Evolutionary conservation across 495 filamentous ascomycete genomes (phyloP).

Genomic region (Wilcoxina mikolae): DNA sequence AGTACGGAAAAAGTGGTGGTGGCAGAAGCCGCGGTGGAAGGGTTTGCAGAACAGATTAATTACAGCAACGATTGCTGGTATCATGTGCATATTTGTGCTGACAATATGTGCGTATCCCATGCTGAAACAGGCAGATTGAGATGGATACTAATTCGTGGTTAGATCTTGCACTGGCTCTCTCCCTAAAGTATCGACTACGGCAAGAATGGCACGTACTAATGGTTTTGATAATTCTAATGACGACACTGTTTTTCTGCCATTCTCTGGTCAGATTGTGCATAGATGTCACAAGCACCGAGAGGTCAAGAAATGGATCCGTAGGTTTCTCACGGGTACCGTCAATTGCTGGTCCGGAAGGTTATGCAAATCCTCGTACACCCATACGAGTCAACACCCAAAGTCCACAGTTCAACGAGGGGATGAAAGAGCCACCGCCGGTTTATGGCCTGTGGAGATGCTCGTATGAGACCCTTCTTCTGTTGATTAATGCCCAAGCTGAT

Average conservation of each 20-base stretch:
- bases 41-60: conserved; percentile 38
- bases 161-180: conserved; percentile 51
- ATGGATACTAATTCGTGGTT: conserved; percentile 12
- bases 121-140: background rate
- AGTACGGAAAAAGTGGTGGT: conserved; percentile 16
- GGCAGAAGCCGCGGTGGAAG: conserved; percentile 21
- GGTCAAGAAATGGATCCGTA: conserved; percentile 24
- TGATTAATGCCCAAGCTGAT: conserved; percentile 22
- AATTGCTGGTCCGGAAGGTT: conserved; percentile 38
- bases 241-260: conserved; percentile 68
- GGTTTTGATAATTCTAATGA: conserved; percentile 56
- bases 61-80: conserved; percentile 41
- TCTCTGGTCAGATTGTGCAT: conserved; percentile 58
- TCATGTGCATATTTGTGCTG: conserved; percentile 40
- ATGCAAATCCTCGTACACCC: conserved; percentile 45
- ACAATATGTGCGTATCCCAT: conserved; percentile 40
- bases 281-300: conserved; percentile 35
- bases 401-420: conserved; percentile 30
- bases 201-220: conserved; percentile 60
- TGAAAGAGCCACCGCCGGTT: conserved; percentile 60
- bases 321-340: conserved; percentile 29
- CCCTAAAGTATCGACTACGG: conserved; percentile 37
- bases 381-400: conserved; percentile 40
- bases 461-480: conserved; percentile 29
- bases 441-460: conserved; percentile 78